Percentiles rank a stretch among this genome's conserved stretches.
phyloP scores from a whole-genome alignment of 78 protist genomes.

The Dictyostelium purpureum region DNA sequence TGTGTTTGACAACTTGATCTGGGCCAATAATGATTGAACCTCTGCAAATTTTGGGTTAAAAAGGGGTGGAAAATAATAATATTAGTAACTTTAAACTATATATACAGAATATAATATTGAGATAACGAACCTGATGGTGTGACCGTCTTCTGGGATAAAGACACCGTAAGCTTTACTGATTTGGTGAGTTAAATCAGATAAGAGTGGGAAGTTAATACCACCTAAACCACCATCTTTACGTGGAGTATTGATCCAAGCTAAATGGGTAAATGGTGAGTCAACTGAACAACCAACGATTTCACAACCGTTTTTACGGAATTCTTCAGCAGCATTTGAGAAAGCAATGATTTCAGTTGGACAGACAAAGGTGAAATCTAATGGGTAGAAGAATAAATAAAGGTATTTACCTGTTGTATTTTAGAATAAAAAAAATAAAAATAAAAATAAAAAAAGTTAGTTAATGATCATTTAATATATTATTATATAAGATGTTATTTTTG shows the following conservation, averaged over 20 bases:
- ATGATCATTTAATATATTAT: too few relatives aligned
- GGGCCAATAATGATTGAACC: constrained; percentile 89
- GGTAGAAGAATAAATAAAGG: constrained; percentile 80
- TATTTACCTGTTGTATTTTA: not conserved
- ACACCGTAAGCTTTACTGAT: constrained; percentile 94
- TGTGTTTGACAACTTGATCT: constrained; percentile 81
- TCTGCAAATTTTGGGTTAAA: too few relatives aligned
- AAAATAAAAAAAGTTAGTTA: too few relatives aligned
- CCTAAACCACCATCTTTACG: constrained; percentile 98
- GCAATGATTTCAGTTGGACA: constrained; percentile 98
- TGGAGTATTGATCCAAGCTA: constrained; percentile 96
- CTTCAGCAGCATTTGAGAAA: constrained; percentile 90
- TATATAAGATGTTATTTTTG: not conserved
- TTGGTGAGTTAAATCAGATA: constrained; percentile 90
- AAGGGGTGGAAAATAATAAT: constrained; percentile 78
- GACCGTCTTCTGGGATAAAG: constrained; percentile 84
- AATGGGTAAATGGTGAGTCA: constrained; percentile 93
- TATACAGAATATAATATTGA: too few relatives aligned
- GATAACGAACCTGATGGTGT: too few relatives aligned
- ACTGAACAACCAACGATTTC: constrained; percentile 89
- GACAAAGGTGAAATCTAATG: constrained; percentile 82
- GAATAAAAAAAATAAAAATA: not conserved
- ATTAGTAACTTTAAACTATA: too few relatives aligned
- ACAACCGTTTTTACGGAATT: constrained; percentile 84
- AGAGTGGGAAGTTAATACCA: constrained; percentile 90